Evolutionary conservation across 495 filamentous ascomycete genomes (phyloP), one percentile per base, ranked within the genome.

Genomic region (Friedmanniomyces simplex): DNA sequence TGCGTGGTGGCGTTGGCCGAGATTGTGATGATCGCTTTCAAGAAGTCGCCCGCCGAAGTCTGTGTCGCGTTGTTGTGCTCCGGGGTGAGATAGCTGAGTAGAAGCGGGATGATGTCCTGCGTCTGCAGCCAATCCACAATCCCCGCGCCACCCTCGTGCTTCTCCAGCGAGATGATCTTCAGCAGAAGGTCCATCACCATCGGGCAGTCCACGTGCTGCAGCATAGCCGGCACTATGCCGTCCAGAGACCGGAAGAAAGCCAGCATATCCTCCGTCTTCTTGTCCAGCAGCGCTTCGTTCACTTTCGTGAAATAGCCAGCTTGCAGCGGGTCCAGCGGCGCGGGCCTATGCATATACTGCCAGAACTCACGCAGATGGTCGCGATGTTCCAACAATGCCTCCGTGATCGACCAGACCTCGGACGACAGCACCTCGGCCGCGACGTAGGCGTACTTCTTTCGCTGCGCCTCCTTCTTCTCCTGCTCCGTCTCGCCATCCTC

Each of bases 301-400:
- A 99, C 89, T 67, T 97, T 99, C 16, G 93, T 97, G 68, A 99
- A 99, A 63, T 97, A 97, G 61, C 91, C 89, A 6, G 93, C 93
- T 72, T 96, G 91, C 1, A 95, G 76, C 24, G 90, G 84, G 68
- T 97, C 91, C 50, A 99, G 77, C 16, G 91, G 88, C 20, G 88
- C 73, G 4, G 85, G 75, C 21, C 83, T 79, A 64, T 87, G 86
- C 51, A 97, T 68, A 69, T 95, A 99, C 14, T 83, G 75, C 93
- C 93, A 99, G 72, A 97, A 96, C 54, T 84, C 77, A 52, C 83
- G 82, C 57, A 99, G 66, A 46, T 87, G 77, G 8, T 78, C 71
- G 12, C 82, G 83, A 69, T 88, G 89, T 61, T 91, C 87, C 80
- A 97, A 86, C 26, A 97, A 74, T 32, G 93, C 84, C 64, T 96